These are phyloP conservation scores for Thuidium tamariscinum DNA, from an alignment of 225 moss, liverwort and hornwort genomes.

Conservation along the genomic window DNA sequence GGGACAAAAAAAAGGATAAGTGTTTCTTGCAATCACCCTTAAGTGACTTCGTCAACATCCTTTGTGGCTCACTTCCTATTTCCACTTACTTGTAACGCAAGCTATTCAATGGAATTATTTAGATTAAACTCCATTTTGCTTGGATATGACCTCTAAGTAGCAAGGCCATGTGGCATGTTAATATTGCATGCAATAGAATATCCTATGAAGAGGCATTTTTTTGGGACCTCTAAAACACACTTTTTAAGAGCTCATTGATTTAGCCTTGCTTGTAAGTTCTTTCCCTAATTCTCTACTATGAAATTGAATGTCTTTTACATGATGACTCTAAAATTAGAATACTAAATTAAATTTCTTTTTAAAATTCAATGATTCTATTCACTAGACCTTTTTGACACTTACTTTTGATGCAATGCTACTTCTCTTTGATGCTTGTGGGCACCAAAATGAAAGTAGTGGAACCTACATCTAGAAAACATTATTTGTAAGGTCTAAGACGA, in stretches of 20 bases:
- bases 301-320: too few species aligned
- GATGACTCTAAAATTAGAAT: background rate
- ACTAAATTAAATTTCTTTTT: background rate
- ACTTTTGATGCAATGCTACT: background rate
- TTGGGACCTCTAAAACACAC: rapidly evolving
- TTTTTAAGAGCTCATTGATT: background rate
- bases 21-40: too few species aligned
- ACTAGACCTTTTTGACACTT: background rate
- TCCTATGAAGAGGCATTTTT: background rate
- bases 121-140: background rate
- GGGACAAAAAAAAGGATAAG: too few species aligned
- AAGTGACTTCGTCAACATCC: too few species aligned
- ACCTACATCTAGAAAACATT: background rate
- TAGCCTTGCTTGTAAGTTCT: background rate
- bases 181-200: background rate
- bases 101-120: background rate
- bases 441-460: too few species aligned
- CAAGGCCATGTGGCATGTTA: background rate
- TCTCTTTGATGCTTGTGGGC: background rate
- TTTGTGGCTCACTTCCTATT: background rate
- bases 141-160: background rate
- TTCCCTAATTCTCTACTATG: too few species aligned
- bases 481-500: too few species aligned
- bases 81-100: background rate
- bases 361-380: background rate